These are phyloP conservation scores for Penicillium macrosclerotiorum DNA, from an alignment of 495 filamentous ascomycete species.

Conservation along the genomic window DNA sequence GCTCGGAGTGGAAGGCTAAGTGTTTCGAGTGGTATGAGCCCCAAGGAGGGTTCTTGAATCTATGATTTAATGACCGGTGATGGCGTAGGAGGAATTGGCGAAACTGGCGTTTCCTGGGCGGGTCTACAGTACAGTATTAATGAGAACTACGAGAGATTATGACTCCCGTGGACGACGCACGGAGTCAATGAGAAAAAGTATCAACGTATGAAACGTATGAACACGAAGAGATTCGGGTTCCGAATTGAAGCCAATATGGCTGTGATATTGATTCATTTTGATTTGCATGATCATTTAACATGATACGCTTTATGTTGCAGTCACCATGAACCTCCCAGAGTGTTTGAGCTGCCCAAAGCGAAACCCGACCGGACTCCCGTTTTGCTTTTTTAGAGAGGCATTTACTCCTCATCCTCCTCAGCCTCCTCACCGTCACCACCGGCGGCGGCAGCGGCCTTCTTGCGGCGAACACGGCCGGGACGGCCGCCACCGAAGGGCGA, in stretches of 20 bases:
- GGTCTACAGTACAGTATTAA: constrained; percentile 18
- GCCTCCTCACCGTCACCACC: constrained; percentile 81
- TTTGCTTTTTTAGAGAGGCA: constrained; percentile 28
- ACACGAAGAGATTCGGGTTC: constrained; percentile 24
- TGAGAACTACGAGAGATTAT: too few relatives aligned
- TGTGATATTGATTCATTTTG: constrained; percentile 40
- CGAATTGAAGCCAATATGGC: constrained; percentile 36
- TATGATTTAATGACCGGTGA: constrained; percentile 21
- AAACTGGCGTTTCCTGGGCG: constrained; percentile 20
- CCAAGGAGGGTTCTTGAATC: not conserved
- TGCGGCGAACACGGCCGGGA: constrained; percentile 93
- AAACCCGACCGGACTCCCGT: constrained; percentile 44
- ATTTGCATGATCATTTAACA: constrained; percentile 48
- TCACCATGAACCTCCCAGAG: constrained; percentile 40
- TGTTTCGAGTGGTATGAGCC: not conserved
- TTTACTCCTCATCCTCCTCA: constrained; percentile 86
- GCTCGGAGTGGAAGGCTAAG: constrained; percentile 49
- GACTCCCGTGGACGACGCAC: too few relatives aligned
- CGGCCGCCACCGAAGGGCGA: constrained; percentile 98
- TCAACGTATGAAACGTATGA: constrained; percentile 1
- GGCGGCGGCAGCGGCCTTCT: constrained; percentile 97
- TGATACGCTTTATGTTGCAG: constrained; percentile 43
- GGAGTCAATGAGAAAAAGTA: too few relatives aligned
- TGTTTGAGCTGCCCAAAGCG: constrained; percentile 37
- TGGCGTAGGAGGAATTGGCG: constrained; percentile 16